Evolutionary conservation across 495 filamentous ascomycete genomes (phyloP), one percentile per base, ranked within the genome.

Genomic region (Penicillium cinerascens): DNA sequence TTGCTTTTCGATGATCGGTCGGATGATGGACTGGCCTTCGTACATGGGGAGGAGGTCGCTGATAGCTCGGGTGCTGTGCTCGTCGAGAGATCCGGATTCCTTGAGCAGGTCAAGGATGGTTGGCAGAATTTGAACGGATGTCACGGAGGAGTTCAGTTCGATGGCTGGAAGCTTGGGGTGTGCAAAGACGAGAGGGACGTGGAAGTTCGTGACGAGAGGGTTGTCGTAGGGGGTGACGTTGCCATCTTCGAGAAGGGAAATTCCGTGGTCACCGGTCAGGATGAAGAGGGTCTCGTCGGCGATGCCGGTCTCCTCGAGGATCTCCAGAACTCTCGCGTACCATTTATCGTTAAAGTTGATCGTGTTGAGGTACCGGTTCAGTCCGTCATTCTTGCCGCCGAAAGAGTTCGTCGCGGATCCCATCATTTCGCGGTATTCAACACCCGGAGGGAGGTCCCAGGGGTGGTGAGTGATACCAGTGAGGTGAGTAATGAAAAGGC

Each of bases 91-190:
- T 33, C 58, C 61, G 18, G 77, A 78, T 45, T 70, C 65, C 22
- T 74, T 64, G 18, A 80, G 61, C 13, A 80, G 62, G 49, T 80
- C 77, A 15, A 80, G 65, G 44, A 80, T 73, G 3, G 72, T 80
- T 1, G 77, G 77, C 4, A 80, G 47, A 29, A 80, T 78, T 33
- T 78, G 69, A 23, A 68, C 55, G 0, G 69, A 72, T n/a, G 70
- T 73, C 5, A 76, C 72, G 5, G 74, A 72, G 40, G 65, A 67
- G 46, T 68, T 64, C 33, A 80, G 45, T 27, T 76, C 61, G 43
- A 78, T 63, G 2, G 66, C 54, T 1, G 76, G 75, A 0, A 80
- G 60, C 25, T 68, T 56, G 0, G 77, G 77, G 54, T 80, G 75
- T 4, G 55, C 68, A 16, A 80, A 65, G 22, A 79, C 63, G n/a